phyloP scores from a whole-genome alignment of 2,329 filamentous ascomycete genomes.

The Fusarium sp. region DNA sequence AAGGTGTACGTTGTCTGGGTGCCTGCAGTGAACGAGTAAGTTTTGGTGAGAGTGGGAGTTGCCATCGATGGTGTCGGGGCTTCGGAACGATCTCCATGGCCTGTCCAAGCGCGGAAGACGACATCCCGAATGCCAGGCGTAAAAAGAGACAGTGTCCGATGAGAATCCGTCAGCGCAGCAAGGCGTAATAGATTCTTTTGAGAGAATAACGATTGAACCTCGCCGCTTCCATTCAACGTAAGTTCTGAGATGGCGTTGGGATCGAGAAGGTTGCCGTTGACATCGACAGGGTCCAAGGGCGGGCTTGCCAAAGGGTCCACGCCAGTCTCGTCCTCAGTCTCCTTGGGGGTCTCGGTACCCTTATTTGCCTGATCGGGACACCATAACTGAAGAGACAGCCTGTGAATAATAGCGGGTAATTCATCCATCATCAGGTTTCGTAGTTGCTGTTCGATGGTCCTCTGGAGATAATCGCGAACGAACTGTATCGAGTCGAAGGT shows the following conservation, averaged over 20 bases:
- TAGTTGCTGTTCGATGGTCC: slow-evolving; percentile 94
- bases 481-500: slow-evolving; percentile 99
- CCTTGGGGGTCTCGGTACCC: slow-evolving; percentile 65
- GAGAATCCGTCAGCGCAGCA: slow-evolving; percentile 87
- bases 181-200: slow-evolving; percentile 93
- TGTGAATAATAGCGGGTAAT: slow-evolving; percentile 94
- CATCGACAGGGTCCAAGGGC: slow-evolving; percentile 86
- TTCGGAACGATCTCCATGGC: slow-evolving; percentile 80
- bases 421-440: slow-evolving; percentile 98
- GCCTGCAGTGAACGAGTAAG: slow-evolving; percentile 74
- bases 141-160: slow-evolving; percentile 91
- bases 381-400: slow-evolving; percentile 89
- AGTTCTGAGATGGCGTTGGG: slow-evolving; percentile 82
- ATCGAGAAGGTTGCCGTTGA: slow-evolving; percentile 83
- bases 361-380: slow-evolving; percentile 81
- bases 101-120: slow-evolving; percentile 93
- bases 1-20: slow-evolving; percentile 79
- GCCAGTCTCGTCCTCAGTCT: slow-evolving; percentile 70
- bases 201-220: slow-evolving; percentile 92
- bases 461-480: slow-evolving; percentile 95
- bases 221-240: slow-evolving; percentile 83
- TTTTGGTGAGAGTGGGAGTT: slow-evolving; percentile 72
- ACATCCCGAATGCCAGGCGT: slow-evolving; percentile 92
- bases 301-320: slow-evolving; percentile 88
- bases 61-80: slow-evolving; percentile 63